Percentiles rank a stretch among this genome's conserved stretches.
phyloP scores from a whole-genome alignment of 176 grass and related monocot species.

The Paspalum vaginatum region DNA sequence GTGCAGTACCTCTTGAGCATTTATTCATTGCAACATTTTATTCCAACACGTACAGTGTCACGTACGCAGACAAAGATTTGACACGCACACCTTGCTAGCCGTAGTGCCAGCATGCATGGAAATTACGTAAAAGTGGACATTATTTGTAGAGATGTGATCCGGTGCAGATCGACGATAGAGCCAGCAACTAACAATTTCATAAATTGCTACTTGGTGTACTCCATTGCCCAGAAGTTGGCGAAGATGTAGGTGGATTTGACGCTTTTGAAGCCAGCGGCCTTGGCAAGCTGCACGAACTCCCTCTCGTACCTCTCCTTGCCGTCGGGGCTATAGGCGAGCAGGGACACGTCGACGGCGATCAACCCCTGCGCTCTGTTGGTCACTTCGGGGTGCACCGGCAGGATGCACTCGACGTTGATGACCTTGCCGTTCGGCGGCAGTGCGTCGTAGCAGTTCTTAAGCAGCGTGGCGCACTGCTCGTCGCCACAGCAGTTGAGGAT shows the following conservation, averaged over 20 bases:
- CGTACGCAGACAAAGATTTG: no score
- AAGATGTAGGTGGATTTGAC: slow-evolving; percentile 48
- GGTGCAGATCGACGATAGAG: no score
- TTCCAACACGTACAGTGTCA: no score
- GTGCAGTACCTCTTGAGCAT: no score
- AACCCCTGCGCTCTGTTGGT: slow-evolving; percentile 33
- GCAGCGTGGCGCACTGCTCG: slow-evolving; percentile 57
- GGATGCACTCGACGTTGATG: slow-evolving; percentile 62
- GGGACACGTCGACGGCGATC: slow-evolving; percentile 49
- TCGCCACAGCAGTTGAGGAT: slow-evolving; percentile 84
- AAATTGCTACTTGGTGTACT: slow-evolving; percentile 52
- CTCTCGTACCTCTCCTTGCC: slow-evolving; percentile 56
- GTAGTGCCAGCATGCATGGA: no score
- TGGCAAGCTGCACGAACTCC: slow-evolving; percentile 54
- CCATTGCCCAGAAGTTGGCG: slow-evolving; percentile 11
- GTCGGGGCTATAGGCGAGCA: slow-evolving; percentile 60
- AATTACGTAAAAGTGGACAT: no score
- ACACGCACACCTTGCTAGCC: no score
- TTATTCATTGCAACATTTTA: no score
- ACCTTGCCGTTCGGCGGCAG: slow-evolving; percentile 74
- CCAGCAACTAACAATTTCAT: no score
- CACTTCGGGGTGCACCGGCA: slow-evolving; percentile 61
- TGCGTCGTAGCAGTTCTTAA: slow-evolving; percentile 86
- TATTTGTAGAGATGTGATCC: no score
- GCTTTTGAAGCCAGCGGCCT: slow-evolving; percentile 37